Evolutionary conservation across 2,329 filamentous ascomycete species (phyloP).

Genomic region (Madurella fahalii): DNA sequence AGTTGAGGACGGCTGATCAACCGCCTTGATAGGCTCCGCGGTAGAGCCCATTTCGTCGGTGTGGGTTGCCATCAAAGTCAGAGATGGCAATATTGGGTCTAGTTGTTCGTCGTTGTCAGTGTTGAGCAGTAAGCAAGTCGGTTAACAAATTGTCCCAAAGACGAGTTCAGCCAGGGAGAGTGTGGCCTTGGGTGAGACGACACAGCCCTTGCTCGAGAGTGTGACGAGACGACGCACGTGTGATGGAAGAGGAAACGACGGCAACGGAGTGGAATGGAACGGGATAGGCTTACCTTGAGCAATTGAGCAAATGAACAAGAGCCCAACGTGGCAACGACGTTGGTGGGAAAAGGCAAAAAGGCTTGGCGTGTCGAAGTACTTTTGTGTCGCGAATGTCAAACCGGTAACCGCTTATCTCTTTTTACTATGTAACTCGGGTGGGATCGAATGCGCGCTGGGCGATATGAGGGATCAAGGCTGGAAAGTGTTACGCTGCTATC

Average conservation of each 20-base stretch:
- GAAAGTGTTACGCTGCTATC: not conserved
- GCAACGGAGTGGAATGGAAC: not conserved
- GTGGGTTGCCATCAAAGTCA: not conserved
- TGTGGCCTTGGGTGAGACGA: not conserved
- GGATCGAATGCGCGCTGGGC: no score
- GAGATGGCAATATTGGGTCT: not conserved
- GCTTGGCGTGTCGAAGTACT: constrained; percentile 8
- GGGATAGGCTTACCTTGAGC: constrained; percentile 7
- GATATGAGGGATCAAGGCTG: not conserved
- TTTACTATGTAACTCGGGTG: no score
- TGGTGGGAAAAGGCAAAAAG: constrained; percentile 1
- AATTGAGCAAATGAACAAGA: constrained; percentile 5
- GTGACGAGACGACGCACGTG: not conserved
- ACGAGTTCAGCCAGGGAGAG: not conserved
- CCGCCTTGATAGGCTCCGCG: not conserved
- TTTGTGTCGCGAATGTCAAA: not conserved
- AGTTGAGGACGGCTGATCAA: not conserved
- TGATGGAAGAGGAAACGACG: no score
- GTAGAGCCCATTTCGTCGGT: not conserved
- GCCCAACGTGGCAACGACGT: constrained; percentile 14
- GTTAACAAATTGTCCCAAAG: not conserved
- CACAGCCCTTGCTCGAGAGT: not conserved
- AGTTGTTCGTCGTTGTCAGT: not conserved
- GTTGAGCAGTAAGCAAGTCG: not conserved
- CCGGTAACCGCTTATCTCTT: no score